phyloP scores from a whole-genome alignment of 2,329 filamentous ascomycete genomes.

The Plectosphaerella plurivora region DNA sequence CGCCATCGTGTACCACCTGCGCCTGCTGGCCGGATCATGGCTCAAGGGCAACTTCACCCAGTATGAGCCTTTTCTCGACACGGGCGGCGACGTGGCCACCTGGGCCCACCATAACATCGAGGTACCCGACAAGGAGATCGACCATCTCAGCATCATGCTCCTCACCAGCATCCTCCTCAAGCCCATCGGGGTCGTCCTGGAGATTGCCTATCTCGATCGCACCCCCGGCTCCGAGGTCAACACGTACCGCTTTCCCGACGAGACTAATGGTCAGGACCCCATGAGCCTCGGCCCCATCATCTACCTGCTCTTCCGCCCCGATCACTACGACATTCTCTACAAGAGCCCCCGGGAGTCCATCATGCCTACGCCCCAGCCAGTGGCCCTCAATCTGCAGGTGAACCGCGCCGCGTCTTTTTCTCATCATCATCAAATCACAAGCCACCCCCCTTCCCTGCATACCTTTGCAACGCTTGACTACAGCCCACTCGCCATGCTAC shows the following conservation, averaged over 20 bases:
- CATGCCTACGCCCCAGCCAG: slow-evolving; percentile 16
- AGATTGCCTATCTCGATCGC: slow-evolving; percentile 88
- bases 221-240: slow-evolving; percentile 76
- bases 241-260: slow-evolving; percentile 59
- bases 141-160: slow-evolving; percentile 78
- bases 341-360: slow-evolving; percentile 31
- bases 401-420: slow-evolving; percentile 45
- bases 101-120: slow-evolving; percentile 72
- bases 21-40: slow-evolving; percentile 80
- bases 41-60: slow-evolving; percentile 68
- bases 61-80: slow-evolving; percentile 69
- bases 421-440: slow-evolving; percentile 38
- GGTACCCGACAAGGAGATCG: slow-evolving; percentile 76
- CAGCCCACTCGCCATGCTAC: slow-evolving; percentile 40
- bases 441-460: slow-evolving; percentile 31
- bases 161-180: slow-evolving; percentile 76
- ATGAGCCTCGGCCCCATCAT: slow-evolving; percentile 46
- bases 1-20: slow-evolving; percentile 77
- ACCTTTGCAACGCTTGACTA: slow-evolving; percentile 39
- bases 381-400: slow-evolving; percentile 42
- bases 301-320: slow-evolving; percentile 62
- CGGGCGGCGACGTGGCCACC: slow-evolving; percentile 52
- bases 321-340: slow-evolving; percentile 95
- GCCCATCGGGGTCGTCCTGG: slow-evolving; percentile 72
- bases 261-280: slow-evolving; percentile 39